Percentiles rank a stretch among this genome's conserved stretches.
Conservation (phyloP, 306 rosid genomes). For the Citrullus amarus region DNA sequence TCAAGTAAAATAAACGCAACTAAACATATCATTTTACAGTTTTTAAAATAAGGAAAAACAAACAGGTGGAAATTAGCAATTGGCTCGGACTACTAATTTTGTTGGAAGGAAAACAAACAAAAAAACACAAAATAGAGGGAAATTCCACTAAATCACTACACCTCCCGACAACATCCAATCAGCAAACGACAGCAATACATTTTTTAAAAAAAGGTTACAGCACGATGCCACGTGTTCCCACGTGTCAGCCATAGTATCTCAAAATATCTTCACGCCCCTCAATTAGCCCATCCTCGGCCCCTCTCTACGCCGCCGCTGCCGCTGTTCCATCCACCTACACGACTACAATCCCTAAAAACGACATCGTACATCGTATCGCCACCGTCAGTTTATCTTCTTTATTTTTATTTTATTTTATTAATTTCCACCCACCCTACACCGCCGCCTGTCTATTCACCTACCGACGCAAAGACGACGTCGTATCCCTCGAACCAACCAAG, state of each 20-base stretch:
- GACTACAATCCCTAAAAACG: not conserved
- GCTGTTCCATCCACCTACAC: not conserved
- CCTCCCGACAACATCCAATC: not conserved
- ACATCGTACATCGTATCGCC: not conserved
- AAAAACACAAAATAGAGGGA: not conserved
- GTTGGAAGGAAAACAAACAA: no score
- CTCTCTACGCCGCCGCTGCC: not conserved
- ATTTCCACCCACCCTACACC: not conserved
- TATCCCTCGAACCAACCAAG: not conserved
- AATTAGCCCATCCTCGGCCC: not conserved
- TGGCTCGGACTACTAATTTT: not conserved
- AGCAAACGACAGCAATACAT: not conserved
- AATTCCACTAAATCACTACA: not conserved
- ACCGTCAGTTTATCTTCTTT: not conserved
- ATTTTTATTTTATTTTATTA: not conserved
- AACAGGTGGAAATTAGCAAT: not conserved
- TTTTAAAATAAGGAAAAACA: no score
- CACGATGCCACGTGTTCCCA: not conserved
- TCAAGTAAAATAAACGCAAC: no score
- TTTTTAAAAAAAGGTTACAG: not conserved
- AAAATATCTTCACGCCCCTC: conserved; percentile 1
- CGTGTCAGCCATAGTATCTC: not conserved
- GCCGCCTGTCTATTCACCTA: not conserved
- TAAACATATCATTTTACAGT: no score
- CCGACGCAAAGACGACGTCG: not conserved